A percentile compares a stretch with the other conserved stretches of the same genome.
These are phyloP conservation scores for Escallonia rubra DNA, from an alignment of 129 eudicot species.

Conservation along the genomic window DNA sequence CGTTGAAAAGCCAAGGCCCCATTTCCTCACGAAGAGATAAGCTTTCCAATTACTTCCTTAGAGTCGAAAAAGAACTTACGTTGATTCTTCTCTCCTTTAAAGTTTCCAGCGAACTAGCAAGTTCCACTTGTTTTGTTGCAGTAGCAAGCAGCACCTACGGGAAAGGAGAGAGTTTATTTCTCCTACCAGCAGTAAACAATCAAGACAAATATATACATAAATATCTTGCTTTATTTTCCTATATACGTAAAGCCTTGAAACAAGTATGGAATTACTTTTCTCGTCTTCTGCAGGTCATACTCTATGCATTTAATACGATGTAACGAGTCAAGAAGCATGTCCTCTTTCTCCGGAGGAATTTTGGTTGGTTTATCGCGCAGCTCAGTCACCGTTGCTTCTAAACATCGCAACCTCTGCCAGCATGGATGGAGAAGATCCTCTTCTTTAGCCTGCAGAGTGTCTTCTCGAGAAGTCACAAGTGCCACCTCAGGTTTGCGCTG, in stretches of 20 bases:
- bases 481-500: conserved; percentile 20
- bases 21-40: not conserved
- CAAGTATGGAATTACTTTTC: conserved; percentile 33
- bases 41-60: not conserved
- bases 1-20: not conserved
- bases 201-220: not conserved
- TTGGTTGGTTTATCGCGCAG: conserved; percentile 66
- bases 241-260: conserved; percentile 2
- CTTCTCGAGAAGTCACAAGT: conserved; percentile 22
- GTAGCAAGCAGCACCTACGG: conserved; percentile 77
- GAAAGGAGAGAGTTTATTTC: not conserved
- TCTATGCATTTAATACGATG: conserved; percentile 82
- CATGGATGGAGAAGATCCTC: conserved; percentile 59
- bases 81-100: conserved; percentile 50
- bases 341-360: conserved; percentile 89
- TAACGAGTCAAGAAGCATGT: conserved; percentile 66
- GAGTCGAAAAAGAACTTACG: conserved; percentile 36
- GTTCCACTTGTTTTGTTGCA: conserved; percentile 92
- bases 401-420: conserved; percentile 62
- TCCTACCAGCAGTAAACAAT: not conserved
- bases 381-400: conserved; percentile 68
- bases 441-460: conserved; percentile 5
- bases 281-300: conserved; percentile 93
- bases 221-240: not conserved
- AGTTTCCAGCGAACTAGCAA: conserved; percentile 78